Percentiles rank a stretch among this genome's conserved stretches.
Evolutionary conservation across 495 filamentous ascomycete genomes (phyloP).

Genomic region (Penicillium waksmanii): DNA sequence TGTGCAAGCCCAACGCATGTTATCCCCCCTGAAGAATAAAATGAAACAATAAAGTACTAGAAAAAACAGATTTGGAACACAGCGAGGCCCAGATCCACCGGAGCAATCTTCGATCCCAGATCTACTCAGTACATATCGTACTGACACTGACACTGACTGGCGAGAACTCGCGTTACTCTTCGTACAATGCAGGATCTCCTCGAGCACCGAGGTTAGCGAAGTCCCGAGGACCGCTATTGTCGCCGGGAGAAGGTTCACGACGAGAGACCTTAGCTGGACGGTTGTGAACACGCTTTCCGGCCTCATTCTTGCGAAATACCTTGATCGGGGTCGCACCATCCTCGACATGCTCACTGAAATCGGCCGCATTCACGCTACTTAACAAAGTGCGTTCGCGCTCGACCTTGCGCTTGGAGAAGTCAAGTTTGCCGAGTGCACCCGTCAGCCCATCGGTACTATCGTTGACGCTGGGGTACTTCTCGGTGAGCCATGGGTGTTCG

Average conservation of each 20-base stretch:
- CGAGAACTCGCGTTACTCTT: slow-evolving; percentile 49
- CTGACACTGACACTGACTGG: not conserved
- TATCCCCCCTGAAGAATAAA: not conserved
- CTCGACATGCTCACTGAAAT: slow-evolving; percentile 64
- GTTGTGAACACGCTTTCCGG: slow-evolving; percentile 47
- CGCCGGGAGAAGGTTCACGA: slow-evolving; percentile 63
- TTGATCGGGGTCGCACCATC: slow-evolving; percentile 65
- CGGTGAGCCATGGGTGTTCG: slow-evolving; percentile 86
- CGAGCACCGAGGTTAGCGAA: slow-evolving; percentile 82
- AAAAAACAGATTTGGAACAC: slow-evolving; percentile 11
- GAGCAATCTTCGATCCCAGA: not conserved
- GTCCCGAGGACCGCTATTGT: slow-evolving; percentile 66
- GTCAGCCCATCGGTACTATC: slow-evolving; percentile 96
- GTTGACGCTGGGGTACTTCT: slow-evolving; percentile 47
- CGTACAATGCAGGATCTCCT: slow-evolving; percentile 78
- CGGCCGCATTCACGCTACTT: slow-evolving; percentile 77
- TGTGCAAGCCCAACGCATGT: not conserved
- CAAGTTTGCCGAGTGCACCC: slow-evolving; percentile 76
- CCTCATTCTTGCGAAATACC: slow-evolving; percentile 76
- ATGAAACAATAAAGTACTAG: slow-evolving; percentile 1
- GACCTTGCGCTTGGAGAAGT: slow-evolving; percentile 81
- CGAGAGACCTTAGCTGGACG: slow-evolving; percentile 32
- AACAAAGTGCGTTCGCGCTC: slow-evolving; percentile 83
- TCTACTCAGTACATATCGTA: not conserved
- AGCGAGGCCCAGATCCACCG: not conserved